These are phyloP conservation scores for Phaeosphaeria sp. DNA, from an alignment of 2,329 filamentous ascomycete species.

Conservation along the genomic window DNA sequence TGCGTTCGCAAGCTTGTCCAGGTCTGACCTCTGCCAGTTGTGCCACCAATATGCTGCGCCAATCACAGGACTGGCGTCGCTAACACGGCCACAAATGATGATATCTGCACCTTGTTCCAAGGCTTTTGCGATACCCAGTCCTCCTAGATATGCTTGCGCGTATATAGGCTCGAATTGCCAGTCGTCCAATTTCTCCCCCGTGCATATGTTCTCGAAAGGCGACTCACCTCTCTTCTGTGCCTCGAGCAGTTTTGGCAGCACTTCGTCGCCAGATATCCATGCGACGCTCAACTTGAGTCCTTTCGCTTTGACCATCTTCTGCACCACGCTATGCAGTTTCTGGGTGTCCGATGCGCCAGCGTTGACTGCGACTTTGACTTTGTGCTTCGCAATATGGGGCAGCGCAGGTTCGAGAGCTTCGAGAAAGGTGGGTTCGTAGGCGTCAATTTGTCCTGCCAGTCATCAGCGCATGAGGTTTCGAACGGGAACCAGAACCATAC, in stretches of 20 bases:
- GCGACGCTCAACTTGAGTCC: slow-evolving; percentile 41
- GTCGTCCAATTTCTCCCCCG: slow-evolving; percentile 46
- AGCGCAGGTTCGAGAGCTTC: slow-evolving; percentile 55
- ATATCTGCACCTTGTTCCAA: slow-evolving; percentile 53
- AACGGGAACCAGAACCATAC: slow-evolving; percentile 7
- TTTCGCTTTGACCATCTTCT: slow-evolving; percentile 28
- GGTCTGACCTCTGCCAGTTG: slow-evolving; percentile 48
- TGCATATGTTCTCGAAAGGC: slow-evolving; percentile 47
- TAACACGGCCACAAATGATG: slow-evolving; percentile 54
- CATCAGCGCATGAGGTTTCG: slow-evolving; percentile 3
- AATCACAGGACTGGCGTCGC: slow-evolving; percentile 54
- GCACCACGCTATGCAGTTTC: slow-evolving; percentile 34
- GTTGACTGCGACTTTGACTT: slow-evolving; percentile 45
- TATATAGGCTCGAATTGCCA: slow-evolving; percentile 46
- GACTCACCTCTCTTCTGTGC: slow-evolving; percentile 47
- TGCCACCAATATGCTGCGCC: slow-evolving; percentile 56
- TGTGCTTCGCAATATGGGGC: slow-evolving; percentile 37
- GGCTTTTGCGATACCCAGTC: slow-evolving; percentile 52
- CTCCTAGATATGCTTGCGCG: slow-evolving; percentile 53
- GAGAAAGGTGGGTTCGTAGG: slow-evolving; percentile 61
- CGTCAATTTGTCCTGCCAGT: slow-evolving; percentile 39
- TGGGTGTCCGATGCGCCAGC: slow-evolving; percentile 42
- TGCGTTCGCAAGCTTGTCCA: slow-evolving; percentile 52
- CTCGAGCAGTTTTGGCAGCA: slow-evolving; percentile 42
- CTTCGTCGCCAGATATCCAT: slow-evolving; percentile 55